phyloP scores from a whole-genome alignment of 176 grass and related monocot species.

The Secale cereale region DNA sequence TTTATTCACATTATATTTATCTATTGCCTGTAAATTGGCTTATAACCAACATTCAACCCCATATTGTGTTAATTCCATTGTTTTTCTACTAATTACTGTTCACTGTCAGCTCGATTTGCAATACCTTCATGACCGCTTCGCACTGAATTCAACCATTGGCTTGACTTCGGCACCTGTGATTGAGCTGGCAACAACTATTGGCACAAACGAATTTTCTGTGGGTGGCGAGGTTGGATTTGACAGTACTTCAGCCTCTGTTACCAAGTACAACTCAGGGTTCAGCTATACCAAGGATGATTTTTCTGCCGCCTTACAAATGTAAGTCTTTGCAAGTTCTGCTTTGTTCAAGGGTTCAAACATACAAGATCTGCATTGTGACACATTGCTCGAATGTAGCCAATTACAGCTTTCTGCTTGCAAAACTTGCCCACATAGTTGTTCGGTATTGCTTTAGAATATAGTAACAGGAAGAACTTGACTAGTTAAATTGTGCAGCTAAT shows the following conservation, averaged over 20 bases:
- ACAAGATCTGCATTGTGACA: neutral
- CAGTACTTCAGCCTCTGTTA: constrained; percentile 77
- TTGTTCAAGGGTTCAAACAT: neutral
- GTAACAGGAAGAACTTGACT: neutral
- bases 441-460: neutral
- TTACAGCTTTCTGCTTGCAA: neutral
- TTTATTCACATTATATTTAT: neutral
- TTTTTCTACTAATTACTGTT: neutral
- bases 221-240: constrained; percentile 92
- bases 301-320: constrained; percentile 63
- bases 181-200: constrained; percentile 63
- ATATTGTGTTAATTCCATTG: neutral
- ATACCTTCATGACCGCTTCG: constrained; percentile 54
- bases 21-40: neutral
- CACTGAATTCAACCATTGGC: constrained; percentile 72
- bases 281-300: constrained; percentile 75
- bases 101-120: constrained; percentile 80
- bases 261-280: constrained; percentile 86
- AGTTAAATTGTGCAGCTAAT: neutral
- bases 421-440: neutral
- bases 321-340: constrained; percentile 28
- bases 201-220: constrained; percentile 55
- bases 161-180: constrained; percentile 64
- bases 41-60: neutral
- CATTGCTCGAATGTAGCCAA: neutral